Percentiles rank a stretch among this genome's conserved stretches.
phyloP scores from a whole-genome alignment of 2,329 filamentous ascomycete species.

The Cryphonectria radicalis region DNA sequence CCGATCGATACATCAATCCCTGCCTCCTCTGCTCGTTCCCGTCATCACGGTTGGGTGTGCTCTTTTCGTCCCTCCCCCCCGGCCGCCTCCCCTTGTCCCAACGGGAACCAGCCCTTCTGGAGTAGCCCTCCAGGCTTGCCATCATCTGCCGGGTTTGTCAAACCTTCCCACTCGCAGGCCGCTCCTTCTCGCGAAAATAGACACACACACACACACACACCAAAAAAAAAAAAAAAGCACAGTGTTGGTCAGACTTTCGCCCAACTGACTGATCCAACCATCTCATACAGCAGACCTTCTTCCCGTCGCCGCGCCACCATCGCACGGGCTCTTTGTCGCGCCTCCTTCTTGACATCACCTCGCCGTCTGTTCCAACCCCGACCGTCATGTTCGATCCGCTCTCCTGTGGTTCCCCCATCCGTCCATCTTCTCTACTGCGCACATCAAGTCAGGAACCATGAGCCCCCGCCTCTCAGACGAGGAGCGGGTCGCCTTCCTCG shows the following conservation, averaged over 20 bases:
- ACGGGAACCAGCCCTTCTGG: neutral
- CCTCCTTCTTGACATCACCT: neutral
- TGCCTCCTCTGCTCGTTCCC: neutral
- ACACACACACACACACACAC: no score
- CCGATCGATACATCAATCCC: neutral
- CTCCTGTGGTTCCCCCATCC: neutral
- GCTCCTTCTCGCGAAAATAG: neutral
- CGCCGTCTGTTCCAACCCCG: neutral
- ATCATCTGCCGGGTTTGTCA: neutral
- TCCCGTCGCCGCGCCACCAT: neutral
- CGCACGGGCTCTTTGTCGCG: neutral
- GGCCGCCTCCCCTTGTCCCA: no score
- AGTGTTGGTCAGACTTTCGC: neutral
- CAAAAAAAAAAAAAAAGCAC: no score
- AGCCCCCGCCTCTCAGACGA: constrained; percentile 22
- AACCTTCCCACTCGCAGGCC: neutral
- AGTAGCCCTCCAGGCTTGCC: neutral
- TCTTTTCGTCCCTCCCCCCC: neutral
- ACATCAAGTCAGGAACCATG: constrained; percentile 15
- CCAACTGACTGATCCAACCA: neutral
- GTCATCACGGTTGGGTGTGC: neutral
- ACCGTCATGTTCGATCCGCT: constrained; percentile 12
- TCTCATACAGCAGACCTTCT: neutral
- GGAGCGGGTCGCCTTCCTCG: constrained; percentile 29
- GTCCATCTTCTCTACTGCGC: constrained; percentile 10